Conservation (phyloP, 2,329 filamentous ascomycete genomes). For the Ceratocystis ficicola region DNA sequence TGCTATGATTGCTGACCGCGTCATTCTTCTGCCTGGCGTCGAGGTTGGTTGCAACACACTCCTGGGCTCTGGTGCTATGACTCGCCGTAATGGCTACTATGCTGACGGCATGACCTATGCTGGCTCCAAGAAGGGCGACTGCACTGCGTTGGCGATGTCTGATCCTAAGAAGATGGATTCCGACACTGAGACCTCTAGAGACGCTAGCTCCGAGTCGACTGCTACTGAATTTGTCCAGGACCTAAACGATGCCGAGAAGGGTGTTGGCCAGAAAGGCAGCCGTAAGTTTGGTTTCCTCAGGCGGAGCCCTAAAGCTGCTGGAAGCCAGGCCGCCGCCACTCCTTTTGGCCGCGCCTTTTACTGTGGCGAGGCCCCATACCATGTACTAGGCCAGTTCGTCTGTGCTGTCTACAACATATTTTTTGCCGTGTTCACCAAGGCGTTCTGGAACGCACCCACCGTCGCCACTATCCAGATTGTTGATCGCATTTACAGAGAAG, state of each 20-base stretch:
- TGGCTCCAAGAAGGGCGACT: constrained; percentile 40
- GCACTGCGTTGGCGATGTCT: constrained; percentile 31
- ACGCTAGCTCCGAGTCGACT: constrained; percentile 12
- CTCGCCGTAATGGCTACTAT: constrained; percentile 36
- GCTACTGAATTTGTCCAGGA: constrained; percentile 7
- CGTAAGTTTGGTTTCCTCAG: not conserved
- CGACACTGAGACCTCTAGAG: not conserved
- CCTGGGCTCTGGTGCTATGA: constrained; percentile 43
- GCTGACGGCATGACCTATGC: constrained; percentile 38
- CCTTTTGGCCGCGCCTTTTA: constrained; percentile 47
- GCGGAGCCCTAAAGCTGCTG: constrained; percentile 14
- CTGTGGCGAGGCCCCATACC: constrained; percentile 38
- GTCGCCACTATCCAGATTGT: constrained; percentile 39
- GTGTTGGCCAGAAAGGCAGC: not conserved
- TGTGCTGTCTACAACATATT: constrained; percentile 41
- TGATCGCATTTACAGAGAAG: constrained; percentile 28
- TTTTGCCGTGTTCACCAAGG: constrained; percentile 35
- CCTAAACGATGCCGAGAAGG: constrained; percentile 14
- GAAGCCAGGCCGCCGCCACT: constrained; percentile 23
- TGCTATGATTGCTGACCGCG: constrained; percentile 46
- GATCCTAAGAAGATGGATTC: constrained; percentile 2
- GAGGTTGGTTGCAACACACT: constrained; percentile 37
- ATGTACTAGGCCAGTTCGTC: constrained; percentile 36
- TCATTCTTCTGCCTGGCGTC: constrained; percentile 41
- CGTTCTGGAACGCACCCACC: constrained; percentile 41